Evolutionary conservation across 2,329 filamentous ascomycete genomes (phyloP), one percentile per base, ranked within the genome.

Genomic region (Arthrobotrys entomopaga): DNA sequence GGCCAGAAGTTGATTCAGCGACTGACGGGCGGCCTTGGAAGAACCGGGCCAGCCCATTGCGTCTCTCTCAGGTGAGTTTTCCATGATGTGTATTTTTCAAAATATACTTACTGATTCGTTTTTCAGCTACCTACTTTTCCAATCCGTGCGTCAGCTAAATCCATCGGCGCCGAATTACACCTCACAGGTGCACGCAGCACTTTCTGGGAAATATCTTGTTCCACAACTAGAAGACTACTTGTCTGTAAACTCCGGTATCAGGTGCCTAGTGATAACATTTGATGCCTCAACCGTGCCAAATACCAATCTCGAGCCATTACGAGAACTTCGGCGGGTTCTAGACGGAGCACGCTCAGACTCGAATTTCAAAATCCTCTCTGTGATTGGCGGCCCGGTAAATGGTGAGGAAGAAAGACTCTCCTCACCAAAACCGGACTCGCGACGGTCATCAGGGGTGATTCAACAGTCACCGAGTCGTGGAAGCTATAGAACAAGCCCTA

Each of bases 121-220:
- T 46, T n/a, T 19, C 16, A 75, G 71, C 26, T 75, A 67, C 19
- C 57, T 75, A 11, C 64, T 75, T 49, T 75, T 64, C 7, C 48
- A 65, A 20, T 75, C 71, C 22, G 58, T 75, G 0, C 71, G 65
- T 22, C 71, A 67, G 20, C 64, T 75, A 11, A 67, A 63, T 10
- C 71, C 71, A 42, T 65, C 58, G n/a, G 60, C 71, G 1, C 71
- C 71, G 16, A 75, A 67, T 50, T 75, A 75, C 16, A 75, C 63
- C 0, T 75, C 71, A 6, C 71, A 75, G 38, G 71, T 75, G 29
- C 71, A 75, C n/a, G 71, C 71, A 8, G 71, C 71, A 5, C 64
- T 75, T 7, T 75, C 71, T 49, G 71, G 71, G 15, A 75, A 75
- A 34, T 66, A 67, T 29, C 71, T 75, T 11, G 71, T 75, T 34